Conservation (phyloP, 139 green algal genomes). For the Tetradesmus lagerheimii region DNA sequence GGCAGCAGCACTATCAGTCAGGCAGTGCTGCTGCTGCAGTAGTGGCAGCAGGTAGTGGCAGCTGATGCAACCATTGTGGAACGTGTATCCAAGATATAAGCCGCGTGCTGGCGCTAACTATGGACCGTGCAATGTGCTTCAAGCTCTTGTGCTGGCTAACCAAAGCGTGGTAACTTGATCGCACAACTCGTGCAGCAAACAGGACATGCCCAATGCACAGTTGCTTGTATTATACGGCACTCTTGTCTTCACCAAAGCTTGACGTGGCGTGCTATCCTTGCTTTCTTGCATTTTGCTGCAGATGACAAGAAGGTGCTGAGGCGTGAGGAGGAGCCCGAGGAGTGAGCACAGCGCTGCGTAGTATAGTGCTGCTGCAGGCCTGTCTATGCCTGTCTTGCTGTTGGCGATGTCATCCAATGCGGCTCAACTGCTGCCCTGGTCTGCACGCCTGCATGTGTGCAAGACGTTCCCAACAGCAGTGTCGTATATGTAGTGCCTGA, state of each 20-base stretch:
- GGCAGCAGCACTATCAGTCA: neutral
- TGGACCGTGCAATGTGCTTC: neutral
- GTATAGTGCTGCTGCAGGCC: too few relatives aligned
- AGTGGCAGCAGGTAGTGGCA: neutral
- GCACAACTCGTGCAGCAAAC: neutral
- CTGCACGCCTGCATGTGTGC: neutral
- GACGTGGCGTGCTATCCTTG: neutral
- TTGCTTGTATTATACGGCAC: too few relatives aligned
- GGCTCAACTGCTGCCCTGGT: neutral
- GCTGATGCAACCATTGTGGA: too few relatives aligned
- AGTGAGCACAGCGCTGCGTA: constrained; percentile 35
- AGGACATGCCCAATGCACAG: neutral
- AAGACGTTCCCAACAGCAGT: neutral
- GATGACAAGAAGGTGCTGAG: constrained; percentile 39
- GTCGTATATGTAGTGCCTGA: neutral
- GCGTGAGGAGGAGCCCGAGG: constrained; percentile 49
- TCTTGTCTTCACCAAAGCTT: too few relatives aligned
- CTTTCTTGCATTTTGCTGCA: neutral
- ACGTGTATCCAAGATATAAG: too few relatives aligned
- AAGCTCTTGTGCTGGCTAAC: neutral
- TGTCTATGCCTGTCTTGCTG: too few relatives aligned
- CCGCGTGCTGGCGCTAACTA: too few relatives aligned
- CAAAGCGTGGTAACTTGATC: neutral
- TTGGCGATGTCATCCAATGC: too few relatives aligned
- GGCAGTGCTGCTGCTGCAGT: neutral